These are phyloP conservation scores for Rhytidhysteron rufulum DNA, from an alignment of 2,329 filamentous ascomycete species.

Conservation along the genomic window DNA sequence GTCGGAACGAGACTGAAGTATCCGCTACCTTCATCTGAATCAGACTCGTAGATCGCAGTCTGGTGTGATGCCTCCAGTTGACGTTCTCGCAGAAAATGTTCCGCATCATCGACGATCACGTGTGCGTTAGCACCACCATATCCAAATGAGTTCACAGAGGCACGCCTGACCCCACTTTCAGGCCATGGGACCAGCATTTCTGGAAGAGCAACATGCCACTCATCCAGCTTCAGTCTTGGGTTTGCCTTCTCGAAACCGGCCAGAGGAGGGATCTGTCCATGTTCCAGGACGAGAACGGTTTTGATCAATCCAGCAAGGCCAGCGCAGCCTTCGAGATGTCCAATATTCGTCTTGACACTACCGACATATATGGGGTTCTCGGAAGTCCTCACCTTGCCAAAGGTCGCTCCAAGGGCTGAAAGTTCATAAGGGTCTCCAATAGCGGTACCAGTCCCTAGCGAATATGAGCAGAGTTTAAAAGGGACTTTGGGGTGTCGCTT, in stretches of 20 bases:
- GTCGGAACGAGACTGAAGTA: too few relatives aligned
- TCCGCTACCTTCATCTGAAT: too few relatives aligned
- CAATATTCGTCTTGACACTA: conserved; percentile 32
- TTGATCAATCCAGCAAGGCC: conserved; percentile 38
- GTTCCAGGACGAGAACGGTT: conserved; percentile 39
- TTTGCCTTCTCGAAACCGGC: conserved; percentile 25
- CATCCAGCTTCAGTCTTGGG: conserved; percentile 13
- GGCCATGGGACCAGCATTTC: conserved; percentile 4
- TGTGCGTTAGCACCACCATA: conserved; percentile 8
- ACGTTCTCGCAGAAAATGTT: conserved; percentile 1
- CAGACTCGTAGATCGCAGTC: too few relatives aligned
- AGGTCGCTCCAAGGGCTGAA: conserved; percentile 2
- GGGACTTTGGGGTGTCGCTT: conserved; percentile 31
- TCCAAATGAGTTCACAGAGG: conserved; percentile 7
- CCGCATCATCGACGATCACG: conserved; percentile 8
- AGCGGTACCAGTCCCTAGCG: conserved; percentile 56
- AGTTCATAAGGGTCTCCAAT: conserved; percentile 36
- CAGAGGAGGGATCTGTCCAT: conserved; percentile 27
- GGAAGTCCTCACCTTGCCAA: background rate
- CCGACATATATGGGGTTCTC: conserved; percentile 2
- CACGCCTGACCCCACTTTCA: background rate
- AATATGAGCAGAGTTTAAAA: too few relatives aligned
- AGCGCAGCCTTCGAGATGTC: conserved; percentile 37
- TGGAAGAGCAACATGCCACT: conserved; percentile 14
- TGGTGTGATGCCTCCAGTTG: background rate